Base-by-base conservation (phyloP, 768 basidiomycete genomes). In the Sutorius australiensis region DNA sequence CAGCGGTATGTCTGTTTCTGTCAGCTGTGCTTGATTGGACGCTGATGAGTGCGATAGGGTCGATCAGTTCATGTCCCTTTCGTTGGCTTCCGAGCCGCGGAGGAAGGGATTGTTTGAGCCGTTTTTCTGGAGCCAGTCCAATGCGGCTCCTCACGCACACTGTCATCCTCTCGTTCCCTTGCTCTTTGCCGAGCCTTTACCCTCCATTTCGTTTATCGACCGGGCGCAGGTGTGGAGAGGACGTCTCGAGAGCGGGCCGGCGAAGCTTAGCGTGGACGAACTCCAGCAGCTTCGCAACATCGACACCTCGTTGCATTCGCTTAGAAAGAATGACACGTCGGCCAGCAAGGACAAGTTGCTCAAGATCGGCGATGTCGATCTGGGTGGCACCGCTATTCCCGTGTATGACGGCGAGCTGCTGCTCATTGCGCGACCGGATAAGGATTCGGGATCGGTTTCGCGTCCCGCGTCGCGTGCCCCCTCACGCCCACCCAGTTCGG, bases 21-120 rank as follows among this genome's bases (percentile, higher is more conserved):
- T 38, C 47, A 46, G 24, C 13, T 13, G n/a, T 43, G 38, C 12
- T 27, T 51, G 27, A 27, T 9, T 32, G 30, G 21, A 21, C 0
- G 17, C 32, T 62, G 38, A 56, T 56, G 44, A 13, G 19, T 3
- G 48, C 47, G 11, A 44, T 57, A 89, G 86, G 8, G 72, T 87
- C 55, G 88, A 88, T 24, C 86, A 88, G 55, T 91, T 89, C 61
- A 86, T 85, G 80, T 82, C 86, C 0, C 73, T 89, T 17, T 92
- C 90, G 2, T 67, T 89, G 32, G 81, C 86, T 36, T 81, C 85
- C 14, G 90, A 92, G 60, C 82, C 88, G 7, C 79, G 84, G 19
- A 76, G 83, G n/a, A 83, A 79, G 64, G 86, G 87, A 8, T 69
- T 86, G 2, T 91, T 88, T 51, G 87, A 89, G 57, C 87, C 88